Evolutionary conservation across 1,139 yeast species (phyloP), one percentile per base, ranked within the genome.

Genomic region (Debaryomycetaceae sp.): DNA sequence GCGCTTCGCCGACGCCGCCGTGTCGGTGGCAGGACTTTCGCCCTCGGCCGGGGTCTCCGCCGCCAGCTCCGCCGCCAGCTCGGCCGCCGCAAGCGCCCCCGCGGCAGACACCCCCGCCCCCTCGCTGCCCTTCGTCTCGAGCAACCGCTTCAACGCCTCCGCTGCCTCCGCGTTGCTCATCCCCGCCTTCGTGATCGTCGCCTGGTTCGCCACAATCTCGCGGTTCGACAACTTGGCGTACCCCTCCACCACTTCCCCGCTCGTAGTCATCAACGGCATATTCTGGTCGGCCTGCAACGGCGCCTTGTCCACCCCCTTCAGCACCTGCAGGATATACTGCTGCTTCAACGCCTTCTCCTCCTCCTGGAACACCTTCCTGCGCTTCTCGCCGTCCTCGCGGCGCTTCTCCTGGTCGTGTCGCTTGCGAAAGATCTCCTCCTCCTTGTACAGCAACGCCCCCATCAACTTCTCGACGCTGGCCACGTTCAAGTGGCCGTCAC

Each of bases 401-500:
- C 93, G 69, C 27, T 62, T 59, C 46, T 86, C 95, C 34, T 70
- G 72, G 19, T 79, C 83, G 43, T 76, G 78, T 43, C 84, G 71
- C 34, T 71, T 70, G 36, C 75, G 67, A 57, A 91, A 85, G 33
- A 91, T 84, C n/a, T 72, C 81, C 34, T 76, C 83, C 50, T 91
- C 99, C 49, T 81, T 80, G 25, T 61, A 50, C 4, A 91, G 85
- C 35, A 93, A 65, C 18, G 70, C 75, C 20, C 59, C 55, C 60
- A 93, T 61, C 39, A 93, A 61, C 29, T 68, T 64, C 45, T 88
- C 95, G 3, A 86, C 96, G 35, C 88, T 77, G 27, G 71, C 73
- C 29, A 89, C 58, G 50, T 88, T 78, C 29, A 93, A 71, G 12
- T 65, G 65, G 21, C 99, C 99, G 53, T 91, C 98, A 47, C 91